These are phyloP conservation scores for Laetiporus sulphureus DNA, from an alignment of 1,284 basidiomycete species.

Conservation along the genomic window DNA sequence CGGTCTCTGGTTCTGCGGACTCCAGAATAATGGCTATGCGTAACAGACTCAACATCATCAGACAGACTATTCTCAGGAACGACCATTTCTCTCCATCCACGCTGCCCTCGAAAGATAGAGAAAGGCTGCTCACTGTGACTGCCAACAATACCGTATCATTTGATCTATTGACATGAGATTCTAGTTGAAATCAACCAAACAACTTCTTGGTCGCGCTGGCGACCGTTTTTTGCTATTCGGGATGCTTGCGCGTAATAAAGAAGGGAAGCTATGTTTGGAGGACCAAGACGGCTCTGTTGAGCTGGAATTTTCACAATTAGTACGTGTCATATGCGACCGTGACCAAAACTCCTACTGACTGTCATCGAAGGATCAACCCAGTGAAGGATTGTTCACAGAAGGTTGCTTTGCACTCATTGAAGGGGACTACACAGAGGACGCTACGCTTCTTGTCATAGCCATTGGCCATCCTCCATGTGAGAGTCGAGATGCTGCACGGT, in stretches of 20 bases:
- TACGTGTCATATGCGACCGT: slow-evolving; percentile 32
- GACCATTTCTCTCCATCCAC: slow-evolving; percentile 96
- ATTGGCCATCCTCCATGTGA: slow-evolving; percentile 98
- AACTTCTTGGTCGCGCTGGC: slow-evolving; percentile 87
- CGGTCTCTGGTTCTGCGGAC: slow-evolving; percentile 73
- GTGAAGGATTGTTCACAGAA: slow-evolving; percentile 95
- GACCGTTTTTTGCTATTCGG: slow-evolving; percentile 92
- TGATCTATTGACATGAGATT: slow-evolving; percentile 4
- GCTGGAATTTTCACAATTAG: slow-evolving; percentile 85
- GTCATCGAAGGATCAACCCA: slow-evolving; percentile 69
- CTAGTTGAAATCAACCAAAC: slow-evolving; percentile 93
- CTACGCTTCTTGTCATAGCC: slow-evolving; percentile 83
- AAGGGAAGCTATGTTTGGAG: slow-evolving; percentile 88
- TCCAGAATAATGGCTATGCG: slow-evolving; percentile 72
- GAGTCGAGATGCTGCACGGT: slow-evolving; percentile 76
- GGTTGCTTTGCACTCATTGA: slow-evolving; percentile 94
- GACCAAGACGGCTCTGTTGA: slow-evolving; percentile 90
- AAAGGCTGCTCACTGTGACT: slow-evolving; percentile 78
- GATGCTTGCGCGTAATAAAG: slow-evolving; percentile 86
- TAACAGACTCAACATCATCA: slow-evolving; percentile 82
- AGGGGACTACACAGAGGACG: slow-evolving; percentile 93
- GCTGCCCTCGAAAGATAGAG: slow-evolving; percentile 78
- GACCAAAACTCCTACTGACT: background rate
- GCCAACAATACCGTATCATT: background rate
- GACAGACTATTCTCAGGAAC: slow-evolving; percentile 85